Evolutionary conservation across 2,329 filamentous ascomycete species (phyloP).

Genomic region (Hymenoscyphus infarciens): DNA sequence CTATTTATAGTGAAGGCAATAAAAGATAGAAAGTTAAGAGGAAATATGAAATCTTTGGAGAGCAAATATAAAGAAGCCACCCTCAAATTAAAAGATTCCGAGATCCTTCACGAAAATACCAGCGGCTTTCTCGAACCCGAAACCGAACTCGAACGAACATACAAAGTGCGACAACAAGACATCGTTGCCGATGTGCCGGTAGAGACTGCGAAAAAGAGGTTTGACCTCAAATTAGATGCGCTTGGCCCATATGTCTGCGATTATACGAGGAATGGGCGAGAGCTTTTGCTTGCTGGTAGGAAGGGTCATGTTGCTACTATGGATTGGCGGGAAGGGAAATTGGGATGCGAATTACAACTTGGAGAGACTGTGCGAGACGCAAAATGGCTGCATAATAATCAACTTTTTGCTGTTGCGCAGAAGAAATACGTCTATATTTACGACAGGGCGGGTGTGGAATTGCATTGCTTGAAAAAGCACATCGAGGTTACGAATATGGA

Average conservation of each 20-base stretch:
- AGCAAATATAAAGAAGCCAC: conserved; percentile 77
- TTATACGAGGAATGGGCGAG: conserved; percentile 84
- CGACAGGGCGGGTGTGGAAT: conserved; percentile 82
- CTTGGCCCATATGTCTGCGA: conserved; percentile 86
- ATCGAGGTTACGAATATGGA: conserved; percentile 90
- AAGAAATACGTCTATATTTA: conserved; percentile 98
- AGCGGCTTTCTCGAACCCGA: conserved; percentile 86
- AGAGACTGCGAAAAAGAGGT: conserved; percentile 87
- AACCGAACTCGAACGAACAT: conserved; percentile 83
- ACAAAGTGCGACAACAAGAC: conserved; percentile 86
- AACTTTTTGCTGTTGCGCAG: conserved; percentile 91
- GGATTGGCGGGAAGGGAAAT: conserved; percentile 90
- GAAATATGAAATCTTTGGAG: conserved; percentile 75
- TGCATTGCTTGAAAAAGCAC: conserved; percentile 88
- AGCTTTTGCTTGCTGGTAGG: conserved; percentile 78
- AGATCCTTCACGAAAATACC: conserved; percentile 86
- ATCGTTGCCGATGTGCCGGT: conserved; percentile 71
- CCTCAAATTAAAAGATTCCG: conserved; percentile 86
- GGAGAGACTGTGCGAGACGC: conserved; percentile 87
- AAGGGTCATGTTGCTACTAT: conserved; percentile 96
- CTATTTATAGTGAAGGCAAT: conserved; percentile 54
- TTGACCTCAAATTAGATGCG: conserved; percentile 78
- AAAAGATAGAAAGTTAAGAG: conserved; percentile 85
- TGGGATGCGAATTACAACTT: conserved; percentile 88
- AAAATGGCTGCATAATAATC: conserved; percentile 91